phyloP scores from a whole-genome alignment of 176 grass and related monocot species.

The Oryza coarctata region DNA sequence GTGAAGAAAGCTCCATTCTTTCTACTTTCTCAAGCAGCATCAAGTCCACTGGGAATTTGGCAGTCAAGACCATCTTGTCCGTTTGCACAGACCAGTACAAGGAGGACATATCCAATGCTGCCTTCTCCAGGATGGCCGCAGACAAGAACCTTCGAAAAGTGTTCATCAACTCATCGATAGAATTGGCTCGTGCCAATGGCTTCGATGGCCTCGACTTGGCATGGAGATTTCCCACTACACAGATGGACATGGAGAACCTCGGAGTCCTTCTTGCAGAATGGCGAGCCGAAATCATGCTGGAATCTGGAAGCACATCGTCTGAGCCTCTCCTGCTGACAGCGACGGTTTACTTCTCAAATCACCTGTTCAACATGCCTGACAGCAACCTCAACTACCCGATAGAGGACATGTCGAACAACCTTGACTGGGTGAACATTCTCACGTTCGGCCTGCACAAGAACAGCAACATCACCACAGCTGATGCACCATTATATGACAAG shows the following conservation, averaged over 20 bases:
- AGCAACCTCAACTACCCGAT: slow-evolving; percentile 65
- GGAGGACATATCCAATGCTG: slow-evolving; percentile 22
- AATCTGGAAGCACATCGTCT: slow-evolving; percentile 30
- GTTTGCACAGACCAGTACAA: slow-evolving; percentile 38
- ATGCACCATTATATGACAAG: slow-evolving; percentile 63
- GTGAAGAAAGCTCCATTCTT: slow-evolving; percentile 25
- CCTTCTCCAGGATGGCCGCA: slow-evolving; percentile 62
- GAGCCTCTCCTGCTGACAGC: slow-evolving; percentile 59
- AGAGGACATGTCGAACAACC: slow-evolving; percentile 44
- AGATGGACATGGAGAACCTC: slow-evolving; percentile 60
- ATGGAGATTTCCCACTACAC: slow-evolving; percentile 52
- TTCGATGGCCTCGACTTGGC: slow-evolving; percentile 76
- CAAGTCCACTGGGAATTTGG: slow-evolving; percentile 45
- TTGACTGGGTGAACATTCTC: slow-evolving; percentile 63
- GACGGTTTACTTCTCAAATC: slow-evolving; percentile 71
- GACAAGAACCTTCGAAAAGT: slow-evolving; percentile 33
- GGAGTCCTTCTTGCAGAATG: slow-evolving; percentile 56
- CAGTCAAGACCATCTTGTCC: slow-evolving; percentile 51
- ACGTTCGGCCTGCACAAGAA: slow-evolving; percentile 55
- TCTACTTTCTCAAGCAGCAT: slow-evolving; percentile 44
- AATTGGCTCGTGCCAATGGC: slow-evolving; percentile 47
- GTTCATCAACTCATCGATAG: slow-evolving; percentile 57
- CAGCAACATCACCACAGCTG: slow-evolving; percentile 44
- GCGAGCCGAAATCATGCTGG: slow-evolving; percentile 49
- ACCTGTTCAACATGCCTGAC: slow-evolving; percentile 52